Conservation (phyloP, 495 filamentous ascomycete species). For the Corynascus novoguineensis region DNA sequence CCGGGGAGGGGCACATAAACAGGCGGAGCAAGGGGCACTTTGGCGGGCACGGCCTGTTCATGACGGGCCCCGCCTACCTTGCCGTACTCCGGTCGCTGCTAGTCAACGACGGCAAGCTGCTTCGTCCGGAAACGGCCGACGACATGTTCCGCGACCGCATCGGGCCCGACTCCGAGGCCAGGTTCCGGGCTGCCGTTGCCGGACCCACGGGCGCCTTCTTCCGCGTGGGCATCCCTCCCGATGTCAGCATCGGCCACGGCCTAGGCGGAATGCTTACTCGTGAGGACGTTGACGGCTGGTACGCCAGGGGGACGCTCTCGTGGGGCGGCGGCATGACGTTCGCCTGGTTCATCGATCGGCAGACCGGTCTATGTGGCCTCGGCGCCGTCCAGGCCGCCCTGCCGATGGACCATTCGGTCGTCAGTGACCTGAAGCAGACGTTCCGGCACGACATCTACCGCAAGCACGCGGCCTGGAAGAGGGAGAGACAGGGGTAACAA, state of each 20-base stretch:
- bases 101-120: conserved; percentile 24
- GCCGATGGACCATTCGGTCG: conserved; percentile 30
- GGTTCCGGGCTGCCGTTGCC: conserved; percentile 13
- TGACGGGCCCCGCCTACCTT: conserved; percentile 9
- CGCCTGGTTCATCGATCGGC: conserved; percentile 43
- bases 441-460: conserved; percentile 42
- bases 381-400: conserved; percentile 36
- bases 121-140: conserved; percentile 32
- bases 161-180: conserved; percentile 6
- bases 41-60: conserved; percentile 27
- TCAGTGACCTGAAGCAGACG: conserved; percentile 36
- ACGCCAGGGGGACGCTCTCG: conserved; percentile 21
- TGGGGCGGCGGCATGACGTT: conserved; percentile 28
- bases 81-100: conserved; percentile 23
- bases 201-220: conserved; percentile 23
- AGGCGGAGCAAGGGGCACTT: conserved; percentile 26
- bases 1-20: conserved; percentile 26
- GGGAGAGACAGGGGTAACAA: conserved; percentile 10
- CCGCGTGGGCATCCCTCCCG: conserved; percentile 16
- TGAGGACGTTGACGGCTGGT: conserved; percentile 22
- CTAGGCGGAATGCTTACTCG: conserved; percentile 12
- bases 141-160: conserved; percentile 42
- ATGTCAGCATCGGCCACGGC: conserved; percentile 14
- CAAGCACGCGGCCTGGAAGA: conserved; percentile 31
- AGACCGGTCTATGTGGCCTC: conserved; percentile 39